Percentiles rank a stretch among this genome's conserved stretches.
Evolutionary conservation across 208 protist species (phyloP).

Genomic region (Leptomonas pyrrhocoris): DNA sequence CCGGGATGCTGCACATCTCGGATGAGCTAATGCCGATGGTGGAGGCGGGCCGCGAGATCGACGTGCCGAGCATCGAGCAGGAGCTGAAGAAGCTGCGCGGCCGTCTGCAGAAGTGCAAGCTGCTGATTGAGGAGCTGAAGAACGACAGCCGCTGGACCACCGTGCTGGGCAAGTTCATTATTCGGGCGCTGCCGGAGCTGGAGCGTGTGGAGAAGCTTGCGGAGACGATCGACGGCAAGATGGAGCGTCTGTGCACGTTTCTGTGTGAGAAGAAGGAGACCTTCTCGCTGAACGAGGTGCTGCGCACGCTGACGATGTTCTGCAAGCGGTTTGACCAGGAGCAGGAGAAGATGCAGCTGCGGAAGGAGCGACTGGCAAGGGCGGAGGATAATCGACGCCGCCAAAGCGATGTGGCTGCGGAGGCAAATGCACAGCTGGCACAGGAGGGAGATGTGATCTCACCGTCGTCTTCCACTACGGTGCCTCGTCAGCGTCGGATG

Average conservation of each 20-base stretch:
- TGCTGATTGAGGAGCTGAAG: slow-evolving; percentile 50
- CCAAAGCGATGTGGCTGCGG: slow-evolving; percentile 11
- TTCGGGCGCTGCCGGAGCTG: slow-evolving; percentile 42
- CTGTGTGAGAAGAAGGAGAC: slow-evolving; percentile 57
- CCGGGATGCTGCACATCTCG: slow-evolving; percentile 45
- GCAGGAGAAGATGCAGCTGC: slow-evolving; percentile 34
- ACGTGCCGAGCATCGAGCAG: slow-evolving; percentile 52
- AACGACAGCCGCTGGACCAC: slow-evolving; percentile 60
- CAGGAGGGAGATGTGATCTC: background rate
- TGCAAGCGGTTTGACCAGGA: slow-evolving; percentile 66
- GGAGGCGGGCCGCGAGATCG: slow-evolving; percentile 55
- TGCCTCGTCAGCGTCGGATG: background rate
- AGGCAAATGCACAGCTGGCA: slow-evolving; percentile 12
- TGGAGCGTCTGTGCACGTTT: slow-evolving; percentile 52
- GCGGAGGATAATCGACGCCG: slow-evolving; percentile 12
- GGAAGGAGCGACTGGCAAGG: slow-evolving; percentile 3
- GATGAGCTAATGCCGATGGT: slow-evolving; percentile 63
- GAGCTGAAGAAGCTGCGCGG: slow-evolving; percentile 54
- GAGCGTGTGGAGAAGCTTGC: slow-evolving; percentile 54
- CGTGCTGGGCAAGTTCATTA: slow-evolving; percentile 73
- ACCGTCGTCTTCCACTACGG: background rate
- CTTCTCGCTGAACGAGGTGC: slow-evolving; percentile 59
- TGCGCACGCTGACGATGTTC: slow-evolving; percentile 61
- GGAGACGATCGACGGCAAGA: slow-evolving; percentile 46
- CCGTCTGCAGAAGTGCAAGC: slow-evolving; percentile 50